Percentiles rank a stretch among this genome's conserved stretches.
Conservation (phyloP, 2,329 filamentous ascomycete genomes). For the Claviceps africana region DNA sequence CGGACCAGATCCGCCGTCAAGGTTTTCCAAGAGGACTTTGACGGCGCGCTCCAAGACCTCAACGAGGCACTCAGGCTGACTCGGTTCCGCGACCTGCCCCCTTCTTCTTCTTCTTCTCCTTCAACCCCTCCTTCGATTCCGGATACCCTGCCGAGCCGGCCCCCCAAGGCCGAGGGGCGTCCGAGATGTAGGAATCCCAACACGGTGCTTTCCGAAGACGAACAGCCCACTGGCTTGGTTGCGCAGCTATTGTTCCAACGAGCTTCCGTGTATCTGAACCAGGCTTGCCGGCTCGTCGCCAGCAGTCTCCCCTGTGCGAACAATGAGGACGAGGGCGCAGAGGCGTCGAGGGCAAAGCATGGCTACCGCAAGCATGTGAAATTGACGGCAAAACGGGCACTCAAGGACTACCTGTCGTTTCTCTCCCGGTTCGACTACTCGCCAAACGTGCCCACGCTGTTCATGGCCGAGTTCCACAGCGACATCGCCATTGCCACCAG, state of each 20-base stretch:
- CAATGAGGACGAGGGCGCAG: neutral
- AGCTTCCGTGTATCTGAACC: conserved; percentile 54
- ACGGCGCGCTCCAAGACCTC: conserved; percentile 56
- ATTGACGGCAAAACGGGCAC: conserved; percentile 57
- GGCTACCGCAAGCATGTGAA: conserved; percentile 51
- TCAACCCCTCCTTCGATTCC: neutral
- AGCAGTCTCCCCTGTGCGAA: conserved; percentile 28
- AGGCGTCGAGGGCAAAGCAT: conserved; percentile 7
- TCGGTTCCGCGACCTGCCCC: conserved; percentile 22
- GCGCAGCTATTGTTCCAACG: conserved; percentile 65
- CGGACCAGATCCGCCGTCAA: conserved; percentile 62
- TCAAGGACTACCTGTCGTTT: conserved; percentile 62
- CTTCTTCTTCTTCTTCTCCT: neutral
- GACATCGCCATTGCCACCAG: conserved; percentile 30
- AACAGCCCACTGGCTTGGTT: conserved; percentile 61
- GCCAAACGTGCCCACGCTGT: conserved; percentile 41
- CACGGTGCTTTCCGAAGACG: conserved; percentile 23
- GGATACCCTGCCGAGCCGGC: neutral
- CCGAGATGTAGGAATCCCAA: conserved; percentile 8
- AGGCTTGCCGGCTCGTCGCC: conserved; percentile 54
- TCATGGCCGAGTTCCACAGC: conserved; percentile 37
- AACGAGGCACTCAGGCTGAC: conserved; percentile 47
- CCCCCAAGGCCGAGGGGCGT: neutral
- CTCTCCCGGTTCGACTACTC: conserved; percentile 67
- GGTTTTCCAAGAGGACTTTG: conserved; percentile 61